Conservation (phyloP, 805 yeast genomes). For the Saccharomycopsis microspora region DNA sequence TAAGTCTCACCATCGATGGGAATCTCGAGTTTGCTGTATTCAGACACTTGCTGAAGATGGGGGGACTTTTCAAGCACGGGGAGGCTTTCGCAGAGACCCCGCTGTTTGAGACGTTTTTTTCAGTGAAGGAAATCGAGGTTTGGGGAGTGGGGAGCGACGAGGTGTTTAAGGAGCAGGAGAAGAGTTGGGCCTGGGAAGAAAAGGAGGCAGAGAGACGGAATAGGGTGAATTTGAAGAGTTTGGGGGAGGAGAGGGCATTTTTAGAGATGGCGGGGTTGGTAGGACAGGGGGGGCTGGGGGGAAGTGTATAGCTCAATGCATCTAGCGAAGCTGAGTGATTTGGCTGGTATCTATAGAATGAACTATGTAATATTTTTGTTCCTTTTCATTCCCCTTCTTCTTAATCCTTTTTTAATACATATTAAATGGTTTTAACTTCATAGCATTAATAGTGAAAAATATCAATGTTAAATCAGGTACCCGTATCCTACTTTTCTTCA, state of each 20-base stretch:
- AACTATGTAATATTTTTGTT: no score
- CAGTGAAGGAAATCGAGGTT: constrained; percentile 67
- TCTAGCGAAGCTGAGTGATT: not conserved
- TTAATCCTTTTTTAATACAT: no score
- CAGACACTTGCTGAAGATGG: constrained; percentile 47
- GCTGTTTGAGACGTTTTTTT: not conserved
- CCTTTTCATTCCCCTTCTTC: no score
- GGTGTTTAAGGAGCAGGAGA: constrained; percentile 66
- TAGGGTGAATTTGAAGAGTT: constrained; percentile 47
- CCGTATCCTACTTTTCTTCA: no score
- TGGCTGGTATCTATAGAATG: no score
- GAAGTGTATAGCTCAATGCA: constrained; percentile 26
- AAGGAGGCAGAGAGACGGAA: constrained; percentile 73
- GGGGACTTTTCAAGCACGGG: constrained; percentile 31
- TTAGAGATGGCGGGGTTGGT: constrained; percentile 44
- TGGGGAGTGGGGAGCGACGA: constrained; percentile 84
- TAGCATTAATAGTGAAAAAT: no score
- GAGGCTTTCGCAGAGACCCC: constrained; percentile 3
- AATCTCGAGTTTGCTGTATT: constrained; percentile 74
- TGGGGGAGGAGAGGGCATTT: constrained; percentile 77
- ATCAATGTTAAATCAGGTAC: no score
- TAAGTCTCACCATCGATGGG: constrained; percentile 69
- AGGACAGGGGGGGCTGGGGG: constrained; percentile 38
- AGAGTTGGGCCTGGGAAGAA: constrained; percentile 87
- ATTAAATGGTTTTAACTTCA: no score